Evolutionary conservation across 2,329 filamentous ascomycete species (phyloP).

Genomic region (Dactylonectria estremocensis): DNA sequence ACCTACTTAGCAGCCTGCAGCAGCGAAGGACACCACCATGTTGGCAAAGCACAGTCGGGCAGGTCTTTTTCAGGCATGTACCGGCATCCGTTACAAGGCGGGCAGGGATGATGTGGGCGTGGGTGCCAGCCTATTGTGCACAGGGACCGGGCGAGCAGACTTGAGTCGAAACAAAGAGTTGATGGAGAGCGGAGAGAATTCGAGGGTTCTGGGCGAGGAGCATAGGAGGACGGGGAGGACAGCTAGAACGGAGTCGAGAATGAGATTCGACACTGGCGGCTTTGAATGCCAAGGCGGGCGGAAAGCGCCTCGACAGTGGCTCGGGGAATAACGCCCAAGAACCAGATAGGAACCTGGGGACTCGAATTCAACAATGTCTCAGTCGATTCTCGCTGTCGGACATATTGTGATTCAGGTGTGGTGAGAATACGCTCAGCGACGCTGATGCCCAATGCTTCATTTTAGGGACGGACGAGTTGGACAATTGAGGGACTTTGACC

Average conservation of each 20-base stretch:
- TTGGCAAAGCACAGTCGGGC: not conserved
- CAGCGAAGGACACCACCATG: not conserved
- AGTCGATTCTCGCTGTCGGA: not conserved
- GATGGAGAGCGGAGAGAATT: not conserved
- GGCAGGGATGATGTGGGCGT: conserved; percentile 2
- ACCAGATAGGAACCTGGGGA: not conserved
- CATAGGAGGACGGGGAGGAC: not conserved
- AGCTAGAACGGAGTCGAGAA: not conserved
- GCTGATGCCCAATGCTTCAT: not conserved
- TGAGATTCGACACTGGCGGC: not conserved
- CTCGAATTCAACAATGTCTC: not conserved
- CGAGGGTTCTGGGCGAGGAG: not conserved
- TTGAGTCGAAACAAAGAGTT: not conserved
- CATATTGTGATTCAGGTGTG: not conserved
- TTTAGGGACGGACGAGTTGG: not conserved
- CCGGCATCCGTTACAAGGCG: not conserved
- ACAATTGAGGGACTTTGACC: not conserved
- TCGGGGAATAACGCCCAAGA: not conserved
- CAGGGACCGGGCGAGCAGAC: not conserved
- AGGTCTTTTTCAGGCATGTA: not conserved
- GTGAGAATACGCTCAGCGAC: not conserved
- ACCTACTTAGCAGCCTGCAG: not conserved
- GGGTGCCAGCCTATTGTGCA: not conserved
- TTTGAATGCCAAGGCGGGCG: not conserved
- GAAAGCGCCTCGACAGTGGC: conserved; percentile 1